phyloP scores from a whole-genome alignment of 148 eudicot species.

The Amaranthus cruentus region DNA sequence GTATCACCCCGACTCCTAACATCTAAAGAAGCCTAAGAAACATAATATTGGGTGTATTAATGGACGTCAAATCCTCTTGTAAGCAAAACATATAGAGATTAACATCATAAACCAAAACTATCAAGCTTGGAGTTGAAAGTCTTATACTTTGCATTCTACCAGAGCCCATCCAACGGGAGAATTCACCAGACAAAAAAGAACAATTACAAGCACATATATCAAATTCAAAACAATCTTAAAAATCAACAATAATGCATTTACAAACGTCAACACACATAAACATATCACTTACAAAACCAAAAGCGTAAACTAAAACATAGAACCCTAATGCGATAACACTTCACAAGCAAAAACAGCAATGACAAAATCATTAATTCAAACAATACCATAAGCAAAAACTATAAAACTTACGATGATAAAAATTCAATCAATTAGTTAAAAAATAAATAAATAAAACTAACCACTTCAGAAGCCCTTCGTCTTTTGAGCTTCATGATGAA shows the following conservation, averaged over 20 bases:
- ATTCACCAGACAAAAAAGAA: too few relatives aligned
- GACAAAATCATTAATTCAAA: not conserved
- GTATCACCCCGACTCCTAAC: too few relatives aligned
- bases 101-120: not conserved
- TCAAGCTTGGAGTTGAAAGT: not conserved
- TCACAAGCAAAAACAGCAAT: not conserved
- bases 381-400: not conserved
- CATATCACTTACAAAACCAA: not conserved
- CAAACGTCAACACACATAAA: not conserved
- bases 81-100: not conserved
- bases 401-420: not conserved
- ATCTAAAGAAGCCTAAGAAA: too few relatives aligned
- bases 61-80: not conserved
- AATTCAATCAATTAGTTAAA: not conserved
- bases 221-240: not conserved
- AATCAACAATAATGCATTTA: not conserved
- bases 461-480: conserved; percentile 81
- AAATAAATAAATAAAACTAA: conserved; percentile 26
- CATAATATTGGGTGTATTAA: too few relatives aligned
- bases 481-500: conserved; percentile 67
- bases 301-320: not conserved
- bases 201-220: too few relatives aligned
- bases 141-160: not conserved
- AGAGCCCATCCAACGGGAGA: too few relatives aligned
- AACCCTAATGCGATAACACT: not conserved